These are phyloP conservation scores for Nicotiana otophora DNA, from an alignment of 257 asterid species.

Conservation along the genomic window DNA sequence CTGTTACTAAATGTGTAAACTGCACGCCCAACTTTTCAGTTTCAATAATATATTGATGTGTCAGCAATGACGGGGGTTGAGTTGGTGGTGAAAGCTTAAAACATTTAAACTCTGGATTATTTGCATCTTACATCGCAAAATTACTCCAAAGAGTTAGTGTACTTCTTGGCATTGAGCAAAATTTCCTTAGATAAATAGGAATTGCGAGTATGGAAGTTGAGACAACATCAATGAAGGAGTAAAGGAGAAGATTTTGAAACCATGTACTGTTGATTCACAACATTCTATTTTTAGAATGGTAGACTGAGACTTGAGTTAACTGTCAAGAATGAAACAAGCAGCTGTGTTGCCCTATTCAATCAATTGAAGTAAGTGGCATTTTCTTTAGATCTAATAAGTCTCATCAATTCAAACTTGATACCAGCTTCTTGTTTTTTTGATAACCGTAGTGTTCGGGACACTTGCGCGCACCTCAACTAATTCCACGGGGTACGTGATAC, in stretches of 20 bases:
- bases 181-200: neutral
- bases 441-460: no score
- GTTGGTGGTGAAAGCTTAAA: neutral
- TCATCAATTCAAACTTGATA: neutral
- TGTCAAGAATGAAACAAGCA: neutral
- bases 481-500: no score
- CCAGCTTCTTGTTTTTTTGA: neutral
- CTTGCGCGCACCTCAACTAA: no score
- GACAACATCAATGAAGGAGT: neutral
- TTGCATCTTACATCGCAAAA: neutral
- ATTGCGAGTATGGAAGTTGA: neutral
- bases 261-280: neutral
- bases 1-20: neutral
- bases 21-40: neutral
- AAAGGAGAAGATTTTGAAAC: neutral
- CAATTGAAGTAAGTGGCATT: slow-evolving; percentile 2
- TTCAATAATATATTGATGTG: neutral
- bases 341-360: neutral
- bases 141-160: neutral
- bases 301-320: neutral
- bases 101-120: neutral
- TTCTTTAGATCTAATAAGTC: neutral
- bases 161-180: neutral
- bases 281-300: neutral
- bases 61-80: neutral